Evolutionary conservation across 805 yeast species (phyloP), one percentile per base, ranked within the genome.

Genomic region (Wickerhamiella sergipiensis): DNA sequence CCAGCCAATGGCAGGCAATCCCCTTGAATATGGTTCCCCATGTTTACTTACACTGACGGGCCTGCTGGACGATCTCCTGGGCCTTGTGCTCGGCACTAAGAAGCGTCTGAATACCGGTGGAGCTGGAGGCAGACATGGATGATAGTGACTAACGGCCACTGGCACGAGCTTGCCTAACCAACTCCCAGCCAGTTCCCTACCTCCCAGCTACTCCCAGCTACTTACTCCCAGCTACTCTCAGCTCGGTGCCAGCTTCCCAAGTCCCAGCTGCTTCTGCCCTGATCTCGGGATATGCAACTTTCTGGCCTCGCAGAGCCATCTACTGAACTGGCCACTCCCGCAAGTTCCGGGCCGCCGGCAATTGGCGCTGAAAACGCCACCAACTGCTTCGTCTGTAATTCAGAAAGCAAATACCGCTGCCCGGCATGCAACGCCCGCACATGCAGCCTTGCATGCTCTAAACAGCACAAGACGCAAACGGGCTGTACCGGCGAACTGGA

Each of bases 51-150:
- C 82, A 87, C 61, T 81, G 77, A 75, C 97, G 85, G 22, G 98
- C 97, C 65, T 84, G 83, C 62, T 89, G 77, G 55, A 92, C 97
- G 57, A 89, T 85, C 60, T 82, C 89, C 61, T 95, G 97, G n/a
- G 98, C 97, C 62, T 86, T 90, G 71, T 85, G 87, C 73, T 92
- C 98, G 55, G 97, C 95, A 64, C 76, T 81, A 55, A 81, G 72
- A 53, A 81, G 76, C 57, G 84, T 79, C 72, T 81, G 85, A 62
- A 81, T 81, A 59, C 86, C 87, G 51, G 75, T 64, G 36, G 75
- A 69, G 60, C 65, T 69, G 51, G 71, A 71, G 44, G 72, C 72
- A 53, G 73, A 69, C 73, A 67, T 57, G 40, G 49, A 29, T 17
- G 36, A 17, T n/a, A 36, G 40, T 36, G 40, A 36, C 40, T 36